Conservation (phyloP, 805 yeast species). For the Cyberlindnera subsufficiens region DNA sequence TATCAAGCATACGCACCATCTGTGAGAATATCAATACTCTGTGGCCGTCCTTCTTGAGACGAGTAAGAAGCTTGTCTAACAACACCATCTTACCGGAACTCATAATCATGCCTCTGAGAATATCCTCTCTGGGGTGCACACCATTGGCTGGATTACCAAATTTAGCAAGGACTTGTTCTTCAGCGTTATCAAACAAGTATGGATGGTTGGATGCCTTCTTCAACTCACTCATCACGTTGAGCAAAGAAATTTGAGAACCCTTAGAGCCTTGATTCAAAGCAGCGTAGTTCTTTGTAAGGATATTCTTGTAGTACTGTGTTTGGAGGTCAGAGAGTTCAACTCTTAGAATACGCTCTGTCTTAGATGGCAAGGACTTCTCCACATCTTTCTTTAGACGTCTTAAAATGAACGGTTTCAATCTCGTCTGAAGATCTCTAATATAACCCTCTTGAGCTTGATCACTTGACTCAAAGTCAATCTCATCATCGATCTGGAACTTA, state of each 20-base stretch:
- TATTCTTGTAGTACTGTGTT: constrained; percentile 91
- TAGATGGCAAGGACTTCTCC: constrained; percentile 92
- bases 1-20: constrained; percentile 96
- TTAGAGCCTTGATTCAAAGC: constrained; percentile 84
- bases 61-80: constrained; percentile 78
- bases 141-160: constrained; percentile 42
- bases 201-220: constrained; percentile 98
- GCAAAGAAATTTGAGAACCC: constrained; percentile 72
- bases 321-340: constrained; percentile 94
- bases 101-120: constrained; percentile 89
- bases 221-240: constrained; percentile 91
- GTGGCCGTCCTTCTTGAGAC: constrained; percentile 90
- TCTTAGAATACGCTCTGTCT: constrained; percentile 89
- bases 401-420: constrained; percentile 86
- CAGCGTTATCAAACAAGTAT: constrained; percentile 89
- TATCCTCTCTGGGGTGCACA: constrained; percentile 63
- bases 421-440: constrained; percentile 76
- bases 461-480: constrained; percentile 82
- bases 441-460: constrained; percentile 75
- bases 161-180: constrained; percentile 67
- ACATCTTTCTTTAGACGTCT: constrained; percentile 96
- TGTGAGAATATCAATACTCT: constrained; percentile 92
- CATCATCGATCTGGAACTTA: constrained; percentile 81
- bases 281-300: constrained; percentile 83
- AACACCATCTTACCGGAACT: constrained; percentile 98